These are phyloP conservation scores for Jasminum sambac DNA, from an alignment of 257 asterid genomes.

Conservation along the genomic window DNA sequence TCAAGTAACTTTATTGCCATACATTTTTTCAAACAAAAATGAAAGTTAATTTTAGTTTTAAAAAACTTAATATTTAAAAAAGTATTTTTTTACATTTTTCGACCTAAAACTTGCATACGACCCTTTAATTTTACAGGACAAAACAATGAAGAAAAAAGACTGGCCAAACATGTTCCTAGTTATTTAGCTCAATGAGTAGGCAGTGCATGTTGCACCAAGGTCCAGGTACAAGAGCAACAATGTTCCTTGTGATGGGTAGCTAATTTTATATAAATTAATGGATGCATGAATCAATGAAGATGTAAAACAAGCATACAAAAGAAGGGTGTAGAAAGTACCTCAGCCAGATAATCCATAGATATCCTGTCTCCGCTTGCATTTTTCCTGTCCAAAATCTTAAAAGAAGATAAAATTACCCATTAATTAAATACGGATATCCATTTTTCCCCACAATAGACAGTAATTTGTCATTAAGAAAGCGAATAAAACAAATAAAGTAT, in stretches of 20 bases:
- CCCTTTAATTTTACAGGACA: background rate
- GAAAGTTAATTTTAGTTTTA: background rate
- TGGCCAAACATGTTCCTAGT: background rate
- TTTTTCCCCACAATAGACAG: background rate
- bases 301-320: slow-evolving; percentile 3
- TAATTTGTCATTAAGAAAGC: background rate
- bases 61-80: background rate
- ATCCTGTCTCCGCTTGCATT: slow-evolving; percentile 44
- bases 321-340: slow-evolving; percentile 45
- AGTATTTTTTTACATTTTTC: background rate
- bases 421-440: background rate
- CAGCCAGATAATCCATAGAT: slow-evolving; percentile 60
- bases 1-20: background rate
- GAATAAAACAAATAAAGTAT: background rate
- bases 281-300: slow-evolving; percentile 15
- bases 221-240: background rate
- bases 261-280: background rate
- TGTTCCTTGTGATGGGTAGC: background rate
- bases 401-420: slow-evolving; percentile 20
- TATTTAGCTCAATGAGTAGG: background rate
- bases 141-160: background rate
- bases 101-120: background rate
- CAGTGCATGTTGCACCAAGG: background rate
- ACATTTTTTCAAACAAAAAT: background rate
- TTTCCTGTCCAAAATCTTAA: slow-evolving; percentile 71